Conservation (phyloP, 176 grass and related monocot genomes). For the Paspalum vaginatum region DNA sequence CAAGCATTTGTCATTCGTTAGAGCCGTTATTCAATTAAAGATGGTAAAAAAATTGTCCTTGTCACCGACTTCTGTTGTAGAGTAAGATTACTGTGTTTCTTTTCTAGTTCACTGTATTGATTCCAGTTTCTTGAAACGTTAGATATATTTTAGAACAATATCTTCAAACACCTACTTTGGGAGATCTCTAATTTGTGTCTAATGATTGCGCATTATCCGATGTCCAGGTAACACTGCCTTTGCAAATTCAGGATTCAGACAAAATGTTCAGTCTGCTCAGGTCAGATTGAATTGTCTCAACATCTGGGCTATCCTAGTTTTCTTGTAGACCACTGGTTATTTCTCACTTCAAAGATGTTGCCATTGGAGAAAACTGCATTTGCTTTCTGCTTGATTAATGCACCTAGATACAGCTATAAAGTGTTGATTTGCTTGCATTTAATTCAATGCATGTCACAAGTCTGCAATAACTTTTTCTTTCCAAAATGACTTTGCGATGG, state of each 20-base stretch:
- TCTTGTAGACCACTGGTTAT: not conserved
- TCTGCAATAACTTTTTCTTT: constrained; percentile 10
- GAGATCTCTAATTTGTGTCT: constrained; percentile 24
- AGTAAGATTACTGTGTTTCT: not conserved
- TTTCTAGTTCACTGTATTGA: not conserved
- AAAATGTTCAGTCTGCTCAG: constrained; percentile 34
- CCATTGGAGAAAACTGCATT: constrained; percentile 4
- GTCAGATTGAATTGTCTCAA: constrained; percentile 38
- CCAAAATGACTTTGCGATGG: constrained; percentile 4
- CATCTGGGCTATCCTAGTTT: constrained; percentile 22
- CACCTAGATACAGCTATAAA: constrained; percentile 26
- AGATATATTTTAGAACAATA: constrained; percentile 13
- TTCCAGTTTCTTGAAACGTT: constrained; percentile 18
- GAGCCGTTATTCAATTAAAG: not conserved
- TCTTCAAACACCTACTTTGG: constrained; percentile 4
- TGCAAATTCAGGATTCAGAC: constrained; percentile 51
- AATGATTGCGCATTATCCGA: constrained; percentile 22
- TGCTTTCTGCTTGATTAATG: not conserved
- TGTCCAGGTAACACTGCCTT: constrained; percentile 51
- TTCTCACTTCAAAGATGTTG: constrained; percentile 17
- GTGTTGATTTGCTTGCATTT: constrained; percentile 11
- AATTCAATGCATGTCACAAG: not conserved
- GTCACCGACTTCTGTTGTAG: constrained; percentile 1
- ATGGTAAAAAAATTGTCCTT: not conserved
- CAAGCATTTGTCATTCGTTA: not conserved